A percentile compares a stretch with the other conserved stretches of the same genome.
Conservation (phyloP, 768 basidiomycete species). For the Jaapia argillacea region DNA sequence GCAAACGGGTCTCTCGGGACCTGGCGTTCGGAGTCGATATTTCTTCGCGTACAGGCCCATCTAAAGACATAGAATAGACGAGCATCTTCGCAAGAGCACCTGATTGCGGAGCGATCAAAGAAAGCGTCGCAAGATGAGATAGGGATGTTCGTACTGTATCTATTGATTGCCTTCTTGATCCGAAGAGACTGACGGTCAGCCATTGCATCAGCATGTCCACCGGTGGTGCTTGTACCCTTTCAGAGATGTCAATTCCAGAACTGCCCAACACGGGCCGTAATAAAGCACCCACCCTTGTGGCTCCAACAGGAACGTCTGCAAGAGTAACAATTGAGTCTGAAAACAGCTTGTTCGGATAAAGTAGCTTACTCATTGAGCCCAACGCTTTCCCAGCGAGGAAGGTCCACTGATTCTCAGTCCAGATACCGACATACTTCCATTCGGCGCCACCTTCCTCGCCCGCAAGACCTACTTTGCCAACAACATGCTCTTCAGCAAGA, state of each 20-base stretch:
- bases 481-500: constrained; percentile 61
- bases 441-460: constrained; percentile 44
- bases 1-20: no score
- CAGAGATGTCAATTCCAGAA: constrained; percentile 3
- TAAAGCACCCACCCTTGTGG: constrained; percentile 46
- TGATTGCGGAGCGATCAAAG: constrained; percentile 18
- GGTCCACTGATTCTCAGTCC: constrained; percentile 77
- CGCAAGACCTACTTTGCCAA: constrained; percentile 42
- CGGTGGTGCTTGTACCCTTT: constrained; percentile 55
- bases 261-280: neutral
- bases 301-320: constrained; percentile 64
- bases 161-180: constrained; percentile 63
- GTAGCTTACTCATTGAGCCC: constrained; percentile 58
- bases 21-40: constrained; percentile 22
- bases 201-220: constrained; percentile 57
- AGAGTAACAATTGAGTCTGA: neutral
- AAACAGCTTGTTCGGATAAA: neutral
- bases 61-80: constrained; percentile 83
- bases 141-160: constrained; percentile 36
- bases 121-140: neutral
- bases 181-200: constrained; percentile 45
- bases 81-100: constrained; percentile 77
- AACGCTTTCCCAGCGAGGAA: constrained; percentile 77
- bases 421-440: constrained; percentile 86
- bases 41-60: constrained; percentile 49